Base-by-base conservation (phyloP, 2,329 filamentous ascomycete species). In the Claviceps pazoutovae region DNA sequence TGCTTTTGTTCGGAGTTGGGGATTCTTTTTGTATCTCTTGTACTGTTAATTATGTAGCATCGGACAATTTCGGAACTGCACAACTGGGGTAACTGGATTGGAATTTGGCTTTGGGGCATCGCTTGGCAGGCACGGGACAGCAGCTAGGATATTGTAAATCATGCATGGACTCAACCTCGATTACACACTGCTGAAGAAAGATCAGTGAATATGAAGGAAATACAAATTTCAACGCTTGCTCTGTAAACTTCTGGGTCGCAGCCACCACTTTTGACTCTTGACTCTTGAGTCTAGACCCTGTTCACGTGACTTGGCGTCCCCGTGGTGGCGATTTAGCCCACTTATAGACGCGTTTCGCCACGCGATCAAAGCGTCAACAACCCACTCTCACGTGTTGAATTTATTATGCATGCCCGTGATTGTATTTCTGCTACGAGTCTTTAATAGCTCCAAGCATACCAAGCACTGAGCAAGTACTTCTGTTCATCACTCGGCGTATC, bases 251-350 rank as follows among this genome's bases (percentile, higher is more conserved):
- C 30, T 34, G 8, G 2, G 2, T 9, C 30, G 4, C 21, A 21
- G 21, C 21, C 3, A 21, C 21, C 21, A 21, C 21, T 21, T 21
- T 30, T 30, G 26, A 11, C 9, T 9, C 30, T n/a, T n/a, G 26
- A 11, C 30, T 9, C 9, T n/a, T n/a, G 19, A 19, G 19, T 19
- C 19, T 19, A 19, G 19, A 19, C 19, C 19, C 19, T 39, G 2
- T 2, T 5, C 68, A 70, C 64, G 64, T 70, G 68, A 64, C 39
- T 60, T 69, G 67, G 68, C 67, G 68, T 69, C 52, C 49, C 44
- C 50, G n/a, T 38, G 52, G 57, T 56, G 58, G 56, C 56, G 53
- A 52, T 58, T 54, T 48, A 61, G 60, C 60, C 59, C 61, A 51
- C 57, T 51, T 48, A 36, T 34, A 50, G 59, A 67, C 68, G 68